phyloP scores from a whole-genome alignment of 1,284 basidiomycete species.

The Retiboletus flavoniger region DNA sequence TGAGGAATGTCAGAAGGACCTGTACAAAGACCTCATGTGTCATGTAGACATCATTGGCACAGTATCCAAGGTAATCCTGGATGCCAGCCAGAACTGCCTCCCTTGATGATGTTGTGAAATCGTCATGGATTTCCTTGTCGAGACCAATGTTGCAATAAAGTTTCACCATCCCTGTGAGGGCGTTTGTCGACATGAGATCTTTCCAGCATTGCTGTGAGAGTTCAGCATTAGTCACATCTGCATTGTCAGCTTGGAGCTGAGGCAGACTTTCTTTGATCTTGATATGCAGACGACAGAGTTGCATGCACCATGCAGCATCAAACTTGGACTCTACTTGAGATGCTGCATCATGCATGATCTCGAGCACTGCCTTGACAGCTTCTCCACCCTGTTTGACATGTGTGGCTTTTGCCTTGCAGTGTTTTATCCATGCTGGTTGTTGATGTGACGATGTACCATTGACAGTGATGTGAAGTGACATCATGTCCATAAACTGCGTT shows the following conservation, averaged over 20 bases:
- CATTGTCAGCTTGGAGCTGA: constrained; percentile 40
- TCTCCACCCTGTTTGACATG: constrained; percentile 55
- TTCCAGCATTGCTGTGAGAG: constrained; percentile 75
- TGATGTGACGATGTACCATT: constrained; percentile 96
- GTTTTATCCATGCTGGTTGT: constrained; percentile 88
- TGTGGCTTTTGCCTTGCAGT: constrained; percentile 66
- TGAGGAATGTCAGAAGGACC: constrained; percentile 83
- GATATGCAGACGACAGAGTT: constrained; percentile 44
- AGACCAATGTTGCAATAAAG: constrained; percentile 84
- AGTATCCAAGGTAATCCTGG: constrained; percentile 83
- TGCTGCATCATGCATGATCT: constrained; percentile 48
- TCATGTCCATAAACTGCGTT: constrained; percentile 91
- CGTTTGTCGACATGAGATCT: constrained; percentile 90
- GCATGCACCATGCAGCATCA: constrained; percentile 37
- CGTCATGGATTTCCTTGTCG: constrained; percentile 78
- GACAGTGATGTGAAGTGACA: constrained; percentile 92
- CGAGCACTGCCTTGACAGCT: constrained; percentile 54
- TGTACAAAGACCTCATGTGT: constrained; percentile 83
- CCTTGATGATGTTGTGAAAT: constrained; percentile 69
- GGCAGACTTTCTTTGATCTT: constrained; percentile 47
- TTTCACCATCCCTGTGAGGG: constrained; percentile 87
- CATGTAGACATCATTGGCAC: constrained; percentile 79
- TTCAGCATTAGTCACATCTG: constrained; percentile 41
- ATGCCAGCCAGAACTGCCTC: constrained; percentile 69
- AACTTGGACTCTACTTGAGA: constrained; percentile 45